Base-by-base conservation (phyloP, 2,329 filamentous ascomycete species). In the Hypoxylon sp. region DNA sequence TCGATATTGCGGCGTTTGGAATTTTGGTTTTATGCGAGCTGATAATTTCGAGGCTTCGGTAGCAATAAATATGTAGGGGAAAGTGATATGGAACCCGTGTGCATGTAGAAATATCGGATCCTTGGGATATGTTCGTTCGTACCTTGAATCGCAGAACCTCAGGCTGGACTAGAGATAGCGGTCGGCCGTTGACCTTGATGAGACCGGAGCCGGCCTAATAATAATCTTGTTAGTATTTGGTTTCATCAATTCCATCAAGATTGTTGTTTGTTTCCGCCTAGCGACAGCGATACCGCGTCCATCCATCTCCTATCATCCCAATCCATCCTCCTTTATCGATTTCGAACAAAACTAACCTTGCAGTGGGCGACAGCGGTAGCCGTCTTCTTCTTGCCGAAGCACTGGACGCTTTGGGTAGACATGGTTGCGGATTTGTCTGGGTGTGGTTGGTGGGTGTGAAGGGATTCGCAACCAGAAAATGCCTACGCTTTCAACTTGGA, bases 381-480 rank as follows among this genome's bases (percentile, higher is more conserved):
- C 82, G 90, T 94, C 90, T 93, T 94, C 90, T 94, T 94, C 92
- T 98, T 98, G 91, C 94, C 94, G 92, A 98, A 98, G 92, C 94
- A 97, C 90, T 97, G 94, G 81, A 94, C 92, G 85, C 90, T 92
- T 86, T 92, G 91, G 79, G 88, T 86, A 84, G 92, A 91, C 90
- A 94, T 93, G 84, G 81, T 92, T 87, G 83, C 81, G 65, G 79
- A 48, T 37, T 33, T 72, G 68, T 73, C 64, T 67, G 60, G 33
- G 61, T 71, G 63, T 65, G 67, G 55, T 56, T 56, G 67, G 54
- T 63, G 63, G 64, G 58, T 60, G 54, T 73, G 71, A 74, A 68
- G 72, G 65, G 69, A 74, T 76, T 75, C 72, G 71, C 73, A 72
- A 72, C 69, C 66, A 59, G 44, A 67, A 68, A 54, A 55, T 72